Percentiles rank a stretch among this genome's conserved stretches.
Evolutionary conservation across 2,329 filamentous ascomycete genomes (phyloP).

Genomic region (Talaromyces rugulosus): DNA sequence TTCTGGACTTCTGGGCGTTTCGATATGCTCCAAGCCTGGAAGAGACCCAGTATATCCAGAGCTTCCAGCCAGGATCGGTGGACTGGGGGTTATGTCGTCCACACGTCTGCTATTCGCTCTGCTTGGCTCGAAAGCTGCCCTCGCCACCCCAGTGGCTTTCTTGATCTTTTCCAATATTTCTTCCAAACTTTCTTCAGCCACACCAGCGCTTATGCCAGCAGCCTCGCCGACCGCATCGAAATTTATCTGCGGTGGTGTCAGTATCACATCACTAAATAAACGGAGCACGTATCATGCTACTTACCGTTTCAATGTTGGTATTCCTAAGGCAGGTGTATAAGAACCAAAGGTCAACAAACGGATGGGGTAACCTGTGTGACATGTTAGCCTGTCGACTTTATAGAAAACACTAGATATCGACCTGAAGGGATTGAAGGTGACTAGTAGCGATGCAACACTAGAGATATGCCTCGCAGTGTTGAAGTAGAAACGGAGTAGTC

Average conservation of each 20-base stretch:
- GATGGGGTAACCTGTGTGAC: not conserved
- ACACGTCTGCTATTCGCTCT: not conserved
- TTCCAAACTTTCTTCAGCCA: slow-evolving; percentile 37
- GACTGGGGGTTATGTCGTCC: not conserved
- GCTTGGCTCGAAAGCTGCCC: not conserved
- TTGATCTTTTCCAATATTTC: slow-evolving; percentile 29
- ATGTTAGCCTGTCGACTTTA: not conserved
- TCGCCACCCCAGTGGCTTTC: not conserved
- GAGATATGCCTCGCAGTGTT: not conserved
- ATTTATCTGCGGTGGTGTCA: slow-evolving; percentile 29
- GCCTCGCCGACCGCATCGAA: slow-evolving; percentile 32
- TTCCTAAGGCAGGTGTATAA: slow-evolving; percentile 40
- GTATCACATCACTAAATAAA: not conserved
- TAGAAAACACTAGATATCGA: not conserved
- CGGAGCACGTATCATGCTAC: slow-evolving; percentile 12
- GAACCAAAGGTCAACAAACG: slow-evolving; percentile 31
- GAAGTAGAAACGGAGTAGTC: not conserved
- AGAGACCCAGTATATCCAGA: not conserved
- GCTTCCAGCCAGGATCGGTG: not conserved
- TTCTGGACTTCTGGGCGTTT: not conserved
- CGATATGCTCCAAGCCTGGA: not conserved
- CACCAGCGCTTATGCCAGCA: slow-evolving; percentile 31
- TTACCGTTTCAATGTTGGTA: slow-evolving; percentile 35
- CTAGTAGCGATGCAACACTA: not conserved
- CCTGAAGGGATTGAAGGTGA: not conserved